Evolutionary conservation across 2,329 filamentous ascomycete species (phyloP).

Genomic region (Hypoxylon sp.): DNA sequence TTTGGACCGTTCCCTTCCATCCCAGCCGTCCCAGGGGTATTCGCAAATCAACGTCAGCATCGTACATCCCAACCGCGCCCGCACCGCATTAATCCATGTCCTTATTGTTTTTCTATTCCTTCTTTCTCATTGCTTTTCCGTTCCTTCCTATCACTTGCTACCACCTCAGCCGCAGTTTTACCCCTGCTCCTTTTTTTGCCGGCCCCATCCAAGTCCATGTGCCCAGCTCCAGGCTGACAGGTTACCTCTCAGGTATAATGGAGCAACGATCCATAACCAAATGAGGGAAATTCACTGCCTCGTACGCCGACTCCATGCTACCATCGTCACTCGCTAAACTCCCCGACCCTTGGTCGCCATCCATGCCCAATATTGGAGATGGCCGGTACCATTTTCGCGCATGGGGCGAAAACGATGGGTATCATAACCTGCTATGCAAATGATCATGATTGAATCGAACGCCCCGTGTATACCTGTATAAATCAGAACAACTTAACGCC

Average conservation of each 20-base stretch:
- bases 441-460: slow-evolving; percentile 41
- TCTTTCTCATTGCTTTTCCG: slow-evolving; percentile 26
- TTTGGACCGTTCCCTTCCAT: slow-evolving; percentile 39
- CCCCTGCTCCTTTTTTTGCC: slow-evolving; percentile 12
- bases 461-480: slow-evolving; percentile 42
- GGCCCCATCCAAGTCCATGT: slow-evolving; percentile 5
- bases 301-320: slow-evolving; percentile 25
- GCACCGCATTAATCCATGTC: slow-evolving; percentile 44
- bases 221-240: slow-evolving; percentile 21
- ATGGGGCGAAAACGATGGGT: slow-evolving; percentile 36
- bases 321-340: slow-evolving; percentile 36
- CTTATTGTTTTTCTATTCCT: slow-evolving; percentile 30
- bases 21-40: slow-evolving; percentile 47
- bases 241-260: slow-evolving; percentile 17
- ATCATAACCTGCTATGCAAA: slow-evolving; percentile 44
- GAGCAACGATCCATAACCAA: slow-evolving; percentile 16
- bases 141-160: slow-evolving; percentile 34
- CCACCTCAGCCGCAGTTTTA: slow-evolving; percentile 15
- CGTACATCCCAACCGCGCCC: slow-evolving; percentile 48
- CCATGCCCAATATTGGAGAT: slow-evolving; percentile 28
- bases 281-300: slow-evolving; percentile 14
- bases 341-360: slow-evolving; percentile 33
- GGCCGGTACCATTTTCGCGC: slow-evolving; percentile 26
- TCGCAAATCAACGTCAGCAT: slow-evolving; percentile 42
- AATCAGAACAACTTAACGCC: slow-evolving; percentile 41